These are phyloP conservation scores for Neospermospora avenae DNA, from an alignment of 2,329 filamentous ascomycete species.

Conservation along the genomic window DNA sequence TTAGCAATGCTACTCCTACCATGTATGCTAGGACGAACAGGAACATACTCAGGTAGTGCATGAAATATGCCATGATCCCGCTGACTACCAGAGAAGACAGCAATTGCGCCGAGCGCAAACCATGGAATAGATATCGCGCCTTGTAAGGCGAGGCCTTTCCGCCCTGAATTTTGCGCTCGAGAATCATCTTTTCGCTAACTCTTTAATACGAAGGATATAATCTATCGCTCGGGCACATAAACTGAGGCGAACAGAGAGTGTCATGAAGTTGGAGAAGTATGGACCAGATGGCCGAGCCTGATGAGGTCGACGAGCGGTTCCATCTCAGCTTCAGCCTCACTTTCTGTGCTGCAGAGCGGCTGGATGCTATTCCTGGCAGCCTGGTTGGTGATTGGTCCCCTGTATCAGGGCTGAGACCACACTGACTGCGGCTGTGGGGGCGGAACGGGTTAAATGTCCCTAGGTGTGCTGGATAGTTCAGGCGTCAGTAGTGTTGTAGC, in stretches of 20 bases:
- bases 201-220: neutral
- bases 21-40: too few species aligned
- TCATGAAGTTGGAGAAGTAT: neutral
- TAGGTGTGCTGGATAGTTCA: neutral
- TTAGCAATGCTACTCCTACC: too few species aligned
- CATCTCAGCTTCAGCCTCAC: conserved; percentile 5
- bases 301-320: neutral
- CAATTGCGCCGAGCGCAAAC: conserved; percentile 27
- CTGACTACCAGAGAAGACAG: conserved; percentile 26
- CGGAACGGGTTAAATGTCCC: neutral
- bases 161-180: conserved; percentile 29
- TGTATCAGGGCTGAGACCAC: neutral
- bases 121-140: conserved; percentile 30
- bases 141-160: conserved; percentile 30
- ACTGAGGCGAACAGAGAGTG: neutral
- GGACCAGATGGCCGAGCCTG: neutral
- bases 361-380: neutral
- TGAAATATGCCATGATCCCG: conserved; percentile 32
- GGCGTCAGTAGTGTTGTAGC: neutral
- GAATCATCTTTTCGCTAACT: conserved; percentile 21
- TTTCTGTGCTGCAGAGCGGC: neutral
- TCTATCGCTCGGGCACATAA: too few species aligned
- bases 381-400: neutral
- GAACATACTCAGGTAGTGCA: conserved; percentile 30
- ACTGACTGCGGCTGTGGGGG: neutral